Conservation (phyloP, 192 early-diverging fungal genomes). For the Backusella psychrophila region DNA sequence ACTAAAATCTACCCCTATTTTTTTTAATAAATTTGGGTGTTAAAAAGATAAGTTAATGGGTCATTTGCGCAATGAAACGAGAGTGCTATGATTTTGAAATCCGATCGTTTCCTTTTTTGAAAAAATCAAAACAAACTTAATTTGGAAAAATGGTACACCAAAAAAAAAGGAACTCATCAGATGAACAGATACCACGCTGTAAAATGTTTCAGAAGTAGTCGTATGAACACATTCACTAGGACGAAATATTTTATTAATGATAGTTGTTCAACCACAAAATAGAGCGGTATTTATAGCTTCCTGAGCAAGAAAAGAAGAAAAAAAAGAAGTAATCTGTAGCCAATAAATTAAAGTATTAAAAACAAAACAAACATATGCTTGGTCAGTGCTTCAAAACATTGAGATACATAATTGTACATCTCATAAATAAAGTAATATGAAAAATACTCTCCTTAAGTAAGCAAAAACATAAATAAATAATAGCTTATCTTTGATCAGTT, state of each 20-base stretch:
- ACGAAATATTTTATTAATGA: background rate
- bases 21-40: background rate
- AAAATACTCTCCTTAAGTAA: background rate
- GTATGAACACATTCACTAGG: background rate
- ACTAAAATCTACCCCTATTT: background rate
- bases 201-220: slow-evolving; percentile 4
- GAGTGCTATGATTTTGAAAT: background rate
- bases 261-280: background rate
- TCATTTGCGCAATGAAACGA: background rate
- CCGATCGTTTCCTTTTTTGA: background rate
- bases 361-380: slow-evolving; percentile 6
- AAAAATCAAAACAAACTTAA: background rate
- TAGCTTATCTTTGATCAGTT: background rate
- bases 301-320: background rate
- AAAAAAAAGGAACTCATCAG: slow-evolving; percentile 1
- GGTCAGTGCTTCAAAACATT: slow-evolving; percentile 9
- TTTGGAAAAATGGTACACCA: background rate
- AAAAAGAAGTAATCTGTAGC: background rate
- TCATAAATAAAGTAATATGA: slow-evolving; percentile 4
- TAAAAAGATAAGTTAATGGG: background rate
- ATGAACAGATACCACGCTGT: background rate
- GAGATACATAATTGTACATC: slow-evolving; percentile 2
- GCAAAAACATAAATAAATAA: background rate
- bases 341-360: slow-evolving; percentile 3
- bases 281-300: background rate